Conservation (phyloP, 192 early-diverging fungal genomes). For the Ambispora gerdemannii region DNA sequence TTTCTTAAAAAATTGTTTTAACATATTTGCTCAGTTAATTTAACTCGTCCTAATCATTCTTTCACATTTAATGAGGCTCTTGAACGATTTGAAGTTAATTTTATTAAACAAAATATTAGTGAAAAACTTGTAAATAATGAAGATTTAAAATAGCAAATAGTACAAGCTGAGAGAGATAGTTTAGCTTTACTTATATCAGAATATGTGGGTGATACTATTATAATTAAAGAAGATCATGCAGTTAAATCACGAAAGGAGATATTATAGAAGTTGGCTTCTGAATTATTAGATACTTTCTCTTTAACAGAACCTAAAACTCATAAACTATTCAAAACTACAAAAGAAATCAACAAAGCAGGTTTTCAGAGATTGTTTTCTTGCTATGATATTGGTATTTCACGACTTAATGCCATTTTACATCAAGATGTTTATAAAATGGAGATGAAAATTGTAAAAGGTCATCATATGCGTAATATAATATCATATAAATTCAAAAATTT, state of each 20-base stretch:
- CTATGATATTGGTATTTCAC: background rate
- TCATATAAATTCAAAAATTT: too few relatives aligned
- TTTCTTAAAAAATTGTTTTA: background rate
- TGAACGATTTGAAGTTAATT: background rate
- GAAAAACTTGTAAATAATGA: background rate
- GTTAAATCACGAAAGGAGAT: slow-evolving; percentile 8
- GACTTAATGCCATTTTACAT: background rate
- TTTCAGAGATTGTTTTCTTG: background rate
- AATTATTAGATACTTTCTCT: background rate
- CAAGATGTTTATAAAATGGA: slow-evolving; percentile 10
- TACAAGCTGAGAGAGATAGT: slow-evolving; percentile 1
- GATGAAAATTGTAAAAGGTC: background rate
- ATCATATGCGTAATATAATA: too few relatives aligned
- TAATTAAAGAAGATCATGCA: background rate
- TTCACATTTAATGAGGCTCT: background rate
- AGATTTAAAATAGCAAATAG: slow-evolving; percentile 2
- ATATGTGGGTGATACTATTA: background rate
- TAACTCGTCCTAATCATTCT: background rate
- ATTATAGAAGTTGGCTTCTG: background rate
- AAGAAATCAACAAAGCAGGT: background rate
- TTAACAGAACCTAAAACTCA: background rate
- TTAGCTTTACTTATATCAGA: background rate
- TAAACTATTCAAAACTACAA: slow-evolving; percentile 1
- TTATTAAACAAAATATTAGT: slow-evolving; percentile 11
- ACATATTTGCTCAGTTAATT: background rate